Percentiles rank a stretch among this genome's conserved stretches.
These are phyloP conservation scores for Peltaster fructicola DNA, from an alignment of 2,329 filamentous ascomycete species.

Conservation along the genomic window DNA sequence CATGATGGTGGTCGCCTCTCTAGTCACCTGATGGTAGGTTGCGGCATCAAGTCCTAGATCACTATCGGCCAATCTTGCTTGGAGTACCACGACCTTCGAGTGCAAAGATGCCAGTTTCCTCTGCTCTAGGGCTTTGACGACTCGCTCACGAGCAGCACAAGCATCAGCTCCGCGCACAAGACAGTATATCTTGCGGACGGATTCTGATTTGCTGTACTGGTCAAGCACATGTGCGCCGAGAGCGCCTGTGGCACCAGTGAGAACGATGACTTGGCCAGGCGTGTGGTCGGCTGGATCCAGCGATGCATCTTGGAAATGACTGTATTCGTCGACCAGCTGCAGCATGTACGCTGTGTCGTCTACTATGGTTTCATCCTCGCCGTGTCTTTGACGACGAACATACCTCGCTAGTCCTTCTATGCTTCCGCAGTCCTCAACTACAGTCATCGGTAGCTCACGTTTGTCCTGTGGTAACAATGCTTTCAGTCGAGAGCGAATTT, in stretches of 20 bases:
- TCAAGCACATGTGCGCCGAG: constrained; percentile 35
- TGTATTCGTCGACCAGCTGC: constrained; percentile 30
- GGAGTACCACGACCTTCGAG: constrained; percentile 30
- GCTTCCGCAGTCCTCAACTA: constrained; percentile 43
- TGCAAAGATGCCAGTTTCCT: constrained; percentile 15
- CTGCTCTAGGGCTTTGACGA: constrained; percentile 28
- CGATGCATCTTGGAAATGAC: constrained; percentile 22
- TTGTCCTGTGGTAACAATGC: constrained; percentile 19
- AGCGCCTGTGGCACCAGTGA: constrained; percentile 34
- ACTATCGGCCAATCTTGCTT: constrained; percentile 29
- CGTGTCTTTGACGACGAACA: constrained; percentile 23
- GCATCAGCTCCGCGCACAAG: constrained; percentile 33
- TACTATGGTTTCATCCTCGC: constrained; percentile 16
- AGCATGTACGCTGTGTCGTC: constrained; percentile 27
- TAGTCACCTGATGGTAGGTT: constrained; percentile 25
- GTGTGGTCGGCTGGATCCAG: constrained; percentile 4
- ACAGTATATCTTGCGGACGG: constrained; percentile 34
- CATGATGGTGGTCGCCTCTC: constrained; percentile 34
- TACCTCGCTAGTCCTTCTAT: constrained; percentile 25
- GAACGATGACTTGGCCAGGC: constrained; percentile 15
- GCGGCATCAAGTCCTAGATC: constrained; percentile 30
- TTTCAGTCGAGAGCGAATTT: constrained; percentile 26
- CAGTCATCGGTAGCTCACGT: constrained; percentile 33
- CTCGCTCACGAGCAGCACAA: constrained; percentile 26
- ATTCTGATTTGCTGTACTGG: constrained; percentile 22